phyloP scores from a whole-genome alignment of 1,284 basidiomycete genomes.

The Rhodotorula sp. region DNA sequence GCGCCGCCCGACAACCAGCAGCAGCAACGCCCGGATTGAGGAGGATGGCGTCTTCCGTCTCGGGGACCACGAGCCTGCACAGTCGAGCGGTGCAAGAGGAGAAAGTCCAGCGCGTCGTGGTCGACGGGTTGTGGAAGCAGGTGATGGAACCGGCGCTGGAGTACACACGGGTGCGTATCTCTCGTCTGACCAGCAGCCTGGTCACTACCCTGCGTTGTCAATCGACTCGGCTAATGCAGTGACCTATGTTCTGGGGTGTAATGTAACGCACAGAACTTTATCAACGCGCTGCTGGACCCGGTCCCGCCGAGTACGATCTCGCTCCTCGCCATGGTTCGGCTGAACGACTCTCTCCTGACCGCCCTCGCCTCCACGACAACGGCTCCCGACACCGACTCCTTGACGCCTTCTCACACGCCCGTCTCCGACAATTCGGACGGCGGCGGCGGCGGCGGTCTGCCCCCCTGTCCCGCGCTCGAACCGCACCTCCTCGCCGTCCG shows the following conservation, averaged over 20 bases:
- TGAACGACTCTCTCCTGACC: conserved; percentile 72
- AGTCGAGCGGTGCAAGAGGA: conserved; percentile 51
- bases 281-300: conserved; percentile 63
- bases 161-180: conserved; percentile 65
- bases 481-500: conserved; percentile 74
- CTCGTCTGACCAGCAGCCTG: neutral
- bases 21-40: too few species aligned
- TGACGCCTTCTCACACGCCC: conserved; percentile 51
- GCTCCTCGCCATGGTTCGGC: conserved; percentile 80
- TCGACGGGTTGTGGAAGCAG: conserved; percentile 73
- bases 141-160: conserved; percentile 83
- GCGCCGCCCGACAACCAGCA: neutral
- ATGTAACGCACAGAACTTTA: conserved; percentile 60
- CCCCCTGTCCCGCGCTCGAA: conserved; percentile 74
- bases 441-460: conserved; percentile 32
- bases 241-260: too few species aligned
- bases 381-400: conserved; percentile 70
- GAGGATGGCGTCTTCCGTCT: neutral
- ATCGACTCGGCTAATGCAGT: too few species aligned
- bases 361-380: conserved; percentile 57
- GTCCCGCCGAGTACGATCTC: conserved; percentile 64
- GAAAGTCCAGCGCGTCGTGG: conserved; percentile 49
- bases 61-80: conserved; percentile 3
- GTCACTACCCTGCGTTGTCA: neutral
- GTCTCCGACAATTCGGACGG: neutral